Evolutionary conservation across 2,329 filamentous ascomycete species (phyloP).

Genomic region (Phyllachora maydis): DNA sequence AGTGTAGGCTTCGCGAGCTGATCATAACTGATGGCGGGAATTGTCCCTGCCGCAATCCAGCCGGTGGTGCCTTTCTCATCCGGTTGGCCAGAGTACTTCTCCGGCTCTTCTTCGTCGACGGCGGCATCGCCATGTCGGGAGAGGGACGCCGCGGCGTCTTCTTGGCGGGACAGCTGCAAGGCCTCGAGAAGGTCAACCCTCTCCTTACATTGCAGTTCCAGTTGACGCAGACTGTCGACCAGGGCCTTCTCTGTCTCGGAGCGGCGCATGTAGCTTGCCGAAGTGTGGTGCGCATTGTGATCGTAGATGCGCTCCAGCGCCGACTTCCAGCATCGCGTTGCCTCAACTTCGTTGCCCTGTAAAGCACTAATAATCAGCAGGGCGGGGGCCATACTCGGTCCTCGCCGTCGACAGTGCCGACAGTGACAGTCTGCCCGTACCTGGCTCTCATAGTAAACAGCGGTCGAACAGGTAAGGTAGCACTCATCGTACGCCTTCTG

Average conservation of each 20-base stretch:
- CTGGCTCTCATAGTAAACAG: slow-evolving; percentile 88
- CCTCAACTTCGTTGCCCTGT: slow-evolving; percentile 84
- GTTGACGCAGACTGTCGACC: slow-evolving; percentile 57
- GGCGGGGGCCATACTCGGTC: too few relatives aligned
- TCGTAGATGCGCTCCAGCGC: slow-evolving; percentile 80
- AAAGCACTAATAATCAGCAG: too few relatives aligned
- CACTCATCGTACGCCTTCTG: slow-evolving; percentile 98
- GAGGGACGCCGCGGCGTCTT: slow-evolving; percentile 4
- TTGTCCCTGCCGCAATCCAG: slow-evolving; percentile 63
- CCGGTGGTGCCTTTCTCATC: too few relatives aligned
- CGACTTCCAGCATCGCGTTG: slow-evolving; percentile 72
- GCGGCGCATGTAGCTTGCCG: slow-evolving; percentile 46
- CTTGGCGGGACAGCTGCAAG: slow-evolving; percentile 41
- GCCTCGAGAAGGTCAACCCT: slow-evolving; percentile 75
- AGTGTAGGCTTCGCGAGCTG: slow-evolving; percentile 55
- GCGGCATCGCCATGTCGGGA: slow-evolving; percentile 5
- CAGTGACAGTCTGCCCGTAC: too few relatives aligned
- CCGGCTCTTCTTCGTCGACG: too few relatives aligned
- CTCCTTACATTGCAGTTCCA: slow-evolving; percentile 87
- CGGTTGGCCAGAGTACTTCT: too few relatives aligned
- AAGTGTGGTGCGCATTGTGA: slow-evolving; percentile 57
- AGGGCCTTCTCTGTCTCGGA: slow-evolving; percentile 71
- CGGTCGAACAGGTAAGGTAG: slow-evolving; percentile 85
- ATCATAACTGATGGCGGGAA: slow-evolving; percentile 60
- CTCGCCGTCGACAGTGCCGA: too few relatives aligned